These are phyloP conservation scores for Penicillium simplicissimum DNA, from an alignment of 495 filamentous ascomycete genomes.

Conservation along the genomic window DNA sequence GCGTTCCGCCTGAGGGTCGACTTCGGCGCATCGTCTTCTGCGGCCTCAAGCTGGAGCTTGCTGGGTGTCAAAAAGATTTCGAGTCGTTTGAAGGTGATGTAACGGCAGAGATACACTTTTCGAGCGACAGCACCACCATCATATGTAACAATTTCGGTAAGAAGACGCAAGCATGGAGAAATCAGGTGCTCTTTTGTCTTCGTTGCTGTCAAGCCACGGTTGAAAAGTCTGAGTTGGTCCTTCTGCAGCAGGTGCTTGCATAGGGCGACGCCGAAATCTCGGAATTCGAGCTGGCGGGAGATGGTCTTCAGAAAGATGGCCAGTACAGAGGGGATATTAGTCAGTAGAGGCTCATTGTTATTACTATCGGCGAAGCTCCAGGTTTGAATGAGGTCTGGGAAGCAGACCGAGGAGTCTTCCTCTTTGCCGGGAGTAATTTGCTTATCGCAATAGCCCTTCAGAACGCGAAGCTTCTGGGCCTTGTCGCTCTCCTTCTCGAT, in stretches of 20 bases:
- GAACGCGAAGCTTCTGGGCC: constrained; percentile 56
- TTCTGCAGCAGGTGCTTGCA: constrained; percentile 74
- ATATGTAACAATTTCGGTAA: constrained; percentile 75
- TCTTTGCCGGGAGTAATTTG: constrained; percentile 56
- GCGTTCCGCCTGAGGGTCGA: constrained; percentile 77
- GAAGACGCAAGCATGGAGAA: constrained; percentile 74
- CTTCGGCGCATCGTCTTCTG: constrained; percentile 54
- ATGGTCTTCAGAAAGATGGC: constrained; percentile 74
- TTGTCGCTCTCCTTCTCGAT: constrained; percentile 48
- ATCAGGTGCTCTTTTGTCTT: constrained; percentile 82
- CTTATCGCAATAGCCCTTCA: constrained; percentile 72
- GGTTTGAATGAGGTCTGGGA: constrained; percentile 72
- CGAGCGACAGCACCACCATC: constrained; percentile 78
- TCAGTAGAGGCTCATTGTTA: constrained; percentile 73
- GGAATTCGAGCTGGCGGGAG: constrained; percentile 67
- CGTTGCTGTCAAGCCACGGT: constrained; percentile 67
- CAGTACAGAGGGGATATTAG: constrained; percentile 71
- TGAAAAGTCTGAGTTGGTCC: constrained; percentile 69
- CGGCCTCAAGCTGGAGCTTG: constrained; percentile 50
- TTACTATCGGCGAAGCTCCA: constrained; percentile 74
- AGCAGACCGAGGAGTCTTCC: constrained; percentile 59
- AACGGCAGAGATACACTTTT: constrained; percentile 65
- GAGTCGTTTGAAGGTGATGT: constrained; percentile 72
- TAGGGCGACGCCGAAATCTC: constrained; percentile 66
- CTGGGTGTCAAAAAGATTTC: constrained; percentile 52